These are phyloP conservation scores for Russula griseocarnosa DNA, from an alignment of 768 basidiomycete genomes.

Conservation along the genomic window DNA sequence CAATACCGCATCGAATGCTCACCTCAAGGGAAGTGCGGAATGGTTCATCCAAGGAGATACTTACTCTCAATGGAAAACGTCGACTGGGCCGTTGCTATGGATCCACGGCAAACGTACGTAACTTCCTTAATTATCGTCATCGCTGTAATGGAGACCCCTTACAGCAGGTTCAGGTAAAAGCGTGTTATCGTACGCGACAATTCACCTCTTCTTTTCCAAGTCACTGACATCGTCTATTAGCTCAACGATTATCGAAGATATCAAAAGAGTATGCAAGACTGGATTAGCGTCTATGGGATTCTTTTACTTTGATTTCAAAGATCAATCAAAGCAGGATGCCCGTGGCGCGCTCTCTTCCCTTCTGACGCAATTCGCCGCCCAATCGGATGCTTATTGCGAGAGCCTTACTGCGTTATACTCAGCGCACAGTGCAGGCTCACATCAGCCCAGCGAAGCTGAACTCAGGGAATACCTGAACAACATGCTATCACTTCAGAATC, in stretches of 20 bases:
- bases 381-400: not conserved
- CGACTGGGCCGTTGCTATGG: not conserved
- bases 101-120: not conserved
- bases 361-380: not conserved
- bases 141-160: not conserved
- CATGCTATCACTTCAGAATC: not conserved
- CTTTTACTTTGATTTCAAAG: not conserved
- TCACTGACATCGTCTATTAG: not conserved
- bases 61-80: not conserved
- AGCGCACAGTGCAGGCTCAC: not conserved
- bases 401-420: not conserved
- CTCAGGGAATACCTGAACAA: not conserved
- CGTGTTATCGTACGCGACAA: not conserved
- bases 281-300: not conserved
- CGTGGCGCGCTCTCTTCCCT: not conserved
- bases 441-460: not conserved
- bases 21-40: not conserved
- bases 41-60: not conserved
- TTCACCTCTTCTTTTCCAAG: not conserved
- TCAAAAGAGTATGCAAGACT: not conserved
- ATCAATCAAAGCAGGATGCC: not conserved
- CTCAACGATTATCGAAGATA: not conserved
- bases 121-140: not conserved
- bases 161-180: not conserved
- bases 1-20: not conserved